These are phyloP conservation scores for Penicillium olsonii DNA, from an alignment of 2,329 filamentous ascomycete species.

Conservation along the genomic window DNA sequence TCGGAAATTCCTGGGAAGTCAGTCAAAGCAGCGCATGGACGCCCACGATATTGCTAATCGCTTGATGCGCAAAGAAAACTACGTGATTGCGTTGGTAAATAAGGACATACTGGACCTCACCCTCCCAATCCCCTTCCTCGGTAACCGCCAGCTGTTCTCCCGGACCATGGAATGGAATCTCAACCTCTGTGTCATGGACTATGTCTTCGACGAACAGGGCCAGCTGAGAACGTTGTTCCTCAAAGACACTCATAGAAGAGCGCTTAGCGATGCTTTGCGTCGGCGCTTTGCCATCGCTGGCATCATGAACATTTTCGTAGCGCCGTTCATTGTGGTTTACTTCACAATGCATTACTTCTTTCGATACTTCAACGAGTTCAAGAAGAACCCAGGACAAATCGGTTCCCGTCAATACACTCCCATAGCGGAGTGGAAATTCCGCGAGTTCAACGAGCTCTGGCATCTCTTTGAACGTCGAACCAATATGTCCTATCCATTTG, in stretches of 20 bases:
- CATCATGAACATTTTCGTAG: constrained; percentile 80
- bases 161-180: constrained; percentile 90
- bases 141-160: constrained; percentile 79
- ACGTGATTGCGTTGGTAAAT: constrained; percentile 94
- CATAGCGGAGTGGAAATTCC: constrained; percentile 95
- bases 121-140: constrained; percentile 79
- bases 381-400: constrained; percentile 85
- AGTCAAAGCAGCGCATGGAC: constrained; percentile 91
- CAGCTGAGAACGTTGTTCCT: constrained; percentile 86
- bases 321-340: constrained; percentile 84
- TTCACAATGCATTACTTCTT: constrained; percentile 89
- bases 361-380: constrained; percentile 95
- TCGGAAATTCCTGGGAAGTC: constrained; percentile 69
- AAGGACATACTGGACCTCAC: constrained; percentile 91
- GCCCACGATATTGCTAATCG: constrained; percentile 97
- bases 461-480: constrained; percentile 88
- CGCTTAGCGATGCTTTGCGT: constrained; percentile 75
- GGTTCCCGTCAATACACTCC: constrained; percentile 90
- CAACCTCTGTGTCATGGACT: constrained; percentile 85
- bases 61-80: constrained; percentile 95
- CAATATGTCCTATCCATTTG: constrained; percentile 94
- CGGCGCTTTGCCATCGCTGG: constrained; percentile 80
- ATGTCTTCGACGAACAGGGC: constrained; percentile 86
- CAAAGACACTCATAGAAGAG: constrained; percentile 75
- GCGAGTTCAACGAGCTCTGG: constrained; percentile 94